These are phyloP conservation scores for Lichtheimia ornata DNA, from an alignment of 371 early-diverging fungal species.

Conservation along the genomic window DNA sequence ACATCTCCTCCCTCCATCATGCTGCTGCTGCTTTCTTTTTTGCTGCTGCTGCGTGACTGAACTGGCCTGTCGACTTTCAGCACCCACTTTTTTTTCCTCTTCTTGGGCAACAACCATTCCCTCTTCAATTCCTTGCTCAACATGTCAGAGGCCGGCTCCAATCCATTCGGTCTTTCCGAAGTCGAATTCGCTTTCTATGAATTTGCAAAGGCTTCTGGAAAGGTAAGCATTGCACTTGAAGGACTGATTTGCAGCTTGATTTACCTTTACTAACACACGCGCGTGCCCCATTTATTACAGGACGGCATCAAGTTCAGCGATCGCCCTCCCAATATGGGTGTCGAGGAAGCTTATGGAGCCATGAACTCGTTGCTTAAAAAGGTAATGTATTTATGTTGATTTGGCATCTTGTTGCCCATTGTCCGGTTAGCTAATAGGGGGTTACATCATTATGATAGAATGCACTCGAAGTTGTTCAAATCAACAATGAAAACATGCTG, in stretches of 20 bases:
- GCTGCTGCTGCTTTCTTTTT: too few species aligned
- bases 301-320: conserved; percentile 46
- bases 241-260: too few species aligned
- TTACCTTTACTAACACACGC: too few species aligned
- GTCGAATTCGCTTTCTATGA: conserved; percentile 22
- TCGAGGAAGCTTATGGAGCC: conserved; percentile 41
- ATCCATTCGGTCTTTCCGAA: conserved; percentile 13
- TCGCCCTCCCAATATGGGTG: conserved; percentile 44
- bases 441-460: conserved; percentile 15
- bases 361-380: conserved; percentile 55
- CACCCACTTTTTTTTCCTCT: too few species aligned
- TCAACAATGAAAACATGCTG: conserved; percentile 45
- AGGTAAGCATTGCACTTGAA: conserved; percentile 1
- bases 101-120: too few species aligned
- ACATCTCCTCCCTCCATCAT: too few species aligned
- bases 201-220: conserved; percentile 11
- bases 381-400: conserved; percentile 23
- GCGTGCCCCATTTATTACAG: background rate
- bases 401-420: background rate
- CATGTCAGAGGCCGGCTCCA: background rate
- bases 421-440: background rate
- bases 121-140: too few species aligned
- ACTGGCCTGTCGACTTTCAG: too few species aligned
- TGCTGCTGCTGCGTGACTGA: too few species aligned
- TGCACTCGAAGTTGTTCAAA: conserved; percentile 27